Evolutionary conservation across 148 eudicot species (phyloP), one percentile per base, ranked within the genome.

Genomic region (Camellia japonica): DNA sequence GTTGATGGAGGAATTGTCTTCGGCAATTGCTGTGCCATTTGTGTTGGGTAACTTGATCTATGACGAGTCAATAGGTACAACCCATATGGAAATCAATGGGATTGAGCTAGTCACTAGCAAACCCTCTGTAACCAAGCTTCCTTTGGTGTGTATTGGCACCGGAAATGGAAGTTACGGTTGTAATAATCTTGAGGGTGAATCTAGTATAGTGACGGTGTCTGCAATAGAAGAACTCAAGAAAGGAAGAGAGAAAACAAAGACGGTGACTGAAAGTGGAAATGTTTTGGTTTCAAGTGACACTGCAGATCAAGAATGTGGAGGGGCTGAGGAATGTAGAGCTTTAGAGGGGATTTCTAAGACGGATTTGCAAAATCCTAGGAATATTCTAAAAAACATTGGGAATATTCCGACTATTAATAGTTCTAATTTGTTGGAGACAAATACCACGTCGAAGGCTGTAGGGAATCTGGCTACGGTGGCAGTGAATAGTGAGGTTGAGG

Each of bases 401-500:
- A 76, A 82, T 77, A 59, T 87, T 41, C 82, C 79, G 9, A 82
- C 75, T 20, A 52, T 80, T 16, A 79, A 74, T 80, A 78, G 74
- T 14, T 72, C 85, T 18, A 82, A 56, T 49, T 83, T 83, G 41
- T 79, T 80, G 82, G 86, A 76, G 42, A 13, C 78, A 60, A 79
- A 66, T 61, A 56, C 75, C 44, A 71, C 47, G 44, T 61, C 82
- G 41, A 87, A 85, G 81, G 74, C 83, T 8, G 72, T 77, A 14
- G 47, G 77, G 63, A 84, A 84, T 78, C 65, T 84, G 2, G 76
- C 74, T 76, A 86, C 86, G 4, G 82, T 71, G 75, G 85, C 84
- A 3, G 89, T 80, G 77, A 87, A 77, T 78, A 79, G 80, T 79
- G 90, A 86, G 78, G 80, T 82, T 73, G 80, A 76, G 30, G 82